Evolutionary conservation across 192 early-diverging fungal species (phyloP).

Genomic region (Gaertneriomyces sp.): DNA sequence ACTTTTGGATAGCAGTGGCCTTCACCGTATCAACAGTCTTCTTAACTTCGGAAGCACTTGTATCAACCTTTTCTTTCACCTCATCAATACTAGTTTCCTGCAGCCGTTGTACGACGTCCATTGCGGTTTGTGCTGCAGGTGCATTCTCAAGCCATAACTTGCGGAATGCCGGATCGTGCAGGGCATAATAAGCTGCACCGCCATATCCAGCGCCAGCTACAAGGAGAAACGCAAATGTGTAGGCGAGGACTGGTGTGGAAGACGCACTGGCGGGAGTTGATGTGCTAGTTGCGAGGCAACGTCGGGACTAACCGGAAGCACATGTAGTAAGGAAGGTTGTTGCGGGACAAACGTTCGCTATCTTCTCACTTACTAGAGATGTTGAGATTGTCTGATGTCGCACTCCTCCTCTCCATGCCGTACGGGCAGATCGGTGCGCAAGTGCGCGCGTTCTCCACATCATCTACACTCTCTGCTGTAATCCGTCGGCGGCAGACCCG

Average conservation of each 20-base stretch:
- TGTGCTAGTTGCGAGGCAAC: not conserved
- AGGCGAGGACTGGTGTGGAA: conserved; percentile 16
- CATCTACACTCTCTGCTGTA: too few relatives aligned
- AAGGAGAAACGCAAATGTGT: conserved; percentile 17
- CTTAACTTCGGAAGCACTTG: conserved; percentile 33
- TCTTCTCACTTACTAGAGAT: too few relatives aligned
- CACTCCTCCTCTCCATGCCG: too few relatives aligned
- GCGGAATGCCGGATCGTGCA: conserved; percentile 53
- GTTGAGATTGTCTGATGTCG: too few relatives aligned
- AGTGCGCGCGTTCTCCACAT: too few relatives aligned
- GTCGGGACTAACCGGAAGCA: too few relatives aligned
- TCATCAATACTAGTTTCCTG: conserved; percentile 17
- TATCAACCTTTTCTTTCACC: conserved; percentile 10
- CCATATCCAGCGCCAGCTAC: conserved; percentile 37
- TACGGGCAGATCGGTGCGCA: too few relatives aligned
- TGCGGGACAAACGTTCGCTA: too few relatives aligned
- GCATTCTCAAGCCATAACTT: conserved; percentile 53
- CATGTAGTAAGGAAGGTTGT: too few relatives aligned
- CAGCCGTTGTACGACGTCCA: conserved; percentile 14
- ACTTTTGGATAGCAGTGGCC: conserved; percentile 23
- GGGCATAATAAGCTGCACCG: conserved; percentile 53
- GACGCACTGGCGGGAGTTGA: conserved; percentile 2
- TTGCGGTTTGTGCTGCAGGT: conserved; percentile 47
- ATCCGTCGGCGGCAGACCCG: too few relatives aligned
- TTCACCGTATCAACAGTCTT: conserved; percentile 30